Evolutionary conservation across 2,329 filamentous ascomycete genomes (phyloP), one percentile per base, ranked within the genome.

Genomic region (Hirsutella minnesotensis): DNA sequence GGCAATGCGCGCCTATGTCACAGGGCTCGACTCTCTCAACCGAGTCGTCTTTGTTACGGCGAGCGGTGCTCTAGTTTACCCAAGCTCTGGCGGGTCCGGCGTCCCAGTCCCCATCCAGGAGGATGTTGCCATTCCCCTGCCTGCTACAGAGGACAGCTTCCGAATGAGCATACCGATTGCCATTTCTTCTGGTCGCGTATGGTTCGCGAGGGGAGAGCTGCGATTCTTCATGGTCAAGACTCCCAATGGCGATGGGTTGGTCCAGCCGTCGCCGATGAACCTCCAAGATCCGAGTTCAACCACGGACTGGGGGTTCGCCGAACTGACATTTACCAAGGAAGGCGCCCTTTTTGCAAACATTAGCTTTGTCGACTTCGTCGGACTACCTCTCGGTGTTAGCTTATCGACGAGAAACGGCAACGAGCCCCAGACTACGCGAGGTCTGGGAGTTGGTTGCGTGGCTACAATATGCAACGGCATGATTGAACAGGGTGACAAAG

Each of bases 301-400:
- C 2, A 51, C 68, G 31, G 65, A 66, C 51, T 73, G 69, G 68
- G 69, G 68, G 1, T 73, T 73, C 42, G 60, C 70, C 16, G 70
- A 74, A 49, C 55, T 74, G 22, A 69, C 68, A 2, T 65, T 64
- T 49, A 67, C 57, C n/a, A 38, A 50, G 0, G 49, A 58, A 2
- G 60, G 60, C 0, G 53, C 57, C 7, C 51, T 73, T 21, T 72
- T 58, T 35, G 66, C 68, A 47, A 72, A 73, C 52, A 63, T 74
- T 42, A 69, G 63, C 39, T 72, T 68, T 44, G 70, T 74, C 27
- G 70, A 74, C 51, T 73, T 71, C 46, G 64, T 72, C 16, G 61
- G 70, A 4, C 58, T 76, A 15, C 58, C 68, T 0, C 64, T 77
- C n/a, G 68, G 70, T 34, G 70, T 77, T 65, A 51, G 51, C 0